These are phyloP conservation scores for Phyllosticta citriasiana DNA, from an alignment of 2,329 filamentous ascomycete species.

Conservation along the genomic window DNA sequence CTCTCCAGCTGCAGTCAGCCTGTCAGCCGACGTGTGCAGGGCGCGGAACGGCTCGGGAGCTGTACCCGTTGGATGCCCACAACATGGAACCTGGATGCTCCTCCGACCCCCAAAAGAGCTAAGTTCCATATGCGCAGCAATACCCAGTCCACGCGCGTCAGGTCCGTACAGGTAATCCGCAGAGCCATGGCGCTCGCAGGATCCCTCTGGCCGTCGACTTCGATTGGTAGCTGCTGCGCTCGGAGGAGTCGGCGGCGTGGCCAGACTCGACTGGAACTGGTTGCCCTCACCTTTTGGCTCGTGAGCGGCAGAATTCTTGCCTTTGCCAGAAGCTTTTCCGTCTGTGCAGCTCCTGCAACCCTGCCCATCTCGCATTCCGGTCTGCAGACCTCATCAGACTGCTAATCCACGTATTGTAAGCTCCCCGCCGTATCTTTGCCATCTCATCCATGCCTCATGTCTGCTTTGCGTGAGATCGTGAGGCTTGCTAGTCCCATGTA, in stretches of 20 bases:
- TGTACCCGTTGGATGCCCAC: neutral
- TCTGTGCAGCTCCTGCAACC: neutral
- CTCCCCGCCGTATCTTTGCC: neutral
- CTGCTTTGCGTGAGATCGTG: neutral
- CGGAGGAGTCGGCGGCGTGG: neutral
- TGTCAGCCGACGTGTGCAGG: neutral
- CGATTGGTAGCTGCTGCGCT: neutral
- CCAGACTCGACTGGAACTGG: neutral
- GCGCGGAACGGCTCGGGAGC: neutral
- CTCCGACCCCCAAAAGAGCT: no score
- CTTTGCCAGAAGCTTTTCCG: neutral
- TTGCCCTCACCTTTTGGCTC: neutral
- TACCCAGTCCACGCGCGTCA: neutral
- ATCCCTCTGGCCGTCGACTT: neutral
- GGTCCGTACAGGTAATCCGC: neutral
- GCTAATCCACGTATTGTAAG: neutral
- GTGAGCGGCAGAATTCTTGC: neutral
- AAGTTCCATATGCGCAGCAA: neutral
- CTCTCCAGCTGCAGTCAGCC: neutral
- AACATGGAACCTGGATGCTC: neutral
- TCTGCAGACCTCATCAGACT: neutral
- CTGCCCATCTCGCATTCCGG: neutral
- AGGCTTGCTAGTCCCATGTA: neutral
- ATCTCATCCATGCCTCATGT: neutral
- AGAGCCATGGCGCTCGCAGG: neutral